Evolutionary conservation across 2,329 filamentous ascomycete species (phyloP).

Genomic region (Septoria petroselini): DNA sequence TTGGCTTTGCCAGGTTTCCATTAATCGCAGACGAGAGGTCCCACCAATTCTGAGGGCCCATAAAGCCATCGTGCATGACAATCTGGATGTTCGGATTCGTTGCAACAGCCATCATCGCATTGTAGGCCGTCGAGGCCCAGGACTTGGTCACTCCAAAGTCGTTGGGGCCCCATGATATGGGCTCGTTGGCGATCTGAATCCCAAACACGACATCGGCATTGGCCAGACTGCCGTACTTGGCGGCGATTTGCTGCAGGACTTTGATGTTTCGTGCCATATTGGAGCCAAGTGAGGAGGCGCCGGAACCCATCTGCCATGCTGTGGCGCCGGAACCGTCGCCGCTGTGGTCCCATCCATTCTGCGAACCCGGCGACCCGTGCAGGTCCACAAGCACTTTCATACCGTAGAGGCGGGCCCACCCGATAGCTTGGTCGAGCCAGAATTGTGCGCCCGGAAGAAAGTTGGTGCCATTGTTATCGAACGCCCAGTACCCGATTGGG

Average conservation of each 20-base stretch:
- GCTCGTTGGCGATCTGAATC: conserved; percentile 48
- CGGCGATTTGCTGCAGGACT: conserved; percentile 41
- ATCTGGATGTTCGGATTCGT: conserved; percentile 39
- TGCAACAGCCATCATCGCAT: conserved; percentile 33
- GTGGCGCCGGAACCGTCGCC: conserved; percentile 27
- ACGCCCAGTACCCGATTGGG: conserved; percentile 55
- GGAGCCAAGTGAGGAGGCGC: no score
- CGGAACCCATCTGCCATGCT: conserved; percentile 38
- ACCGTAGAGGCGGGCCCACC: conserved; percentile 46
- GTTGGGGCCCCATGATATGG: conserved; percentile 39
- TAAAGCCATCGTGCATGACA: conserved; percentile 44
- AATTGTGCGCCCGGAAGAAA: conserved; percentile 47
- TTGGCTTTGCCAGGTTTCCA: conserved; percentile 30
- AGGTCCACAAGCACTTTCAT: conserved; percentile 52
- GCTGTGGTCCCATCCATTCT: conserved; percentile 50
- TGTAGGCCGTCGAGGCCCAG: conserved; percentile 40
- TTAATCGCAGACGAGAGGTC: conserved; percentile 30
- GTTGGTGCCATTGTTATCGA: conserved; percentile 42
- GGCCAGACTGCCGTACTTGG: conserved; percentile 40
- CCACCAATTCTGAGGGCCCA: conserved; percentile 35
- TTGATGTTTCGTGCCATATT: conserved; percentile 39
- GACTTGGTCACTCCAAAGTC: conserved; percentile 37
- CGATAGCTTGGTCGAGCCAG: conserved; percentile 50
- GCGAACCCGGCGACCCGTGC: conserved; percentile 50
- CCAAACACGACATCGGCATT: conserved; percentile 45